These are phyloP conservation scores for Arthrobotrys musiformis DNA, from an alignment of 2,329 filamentous ascomycete species.

Conservation along the genomic window DNA sequence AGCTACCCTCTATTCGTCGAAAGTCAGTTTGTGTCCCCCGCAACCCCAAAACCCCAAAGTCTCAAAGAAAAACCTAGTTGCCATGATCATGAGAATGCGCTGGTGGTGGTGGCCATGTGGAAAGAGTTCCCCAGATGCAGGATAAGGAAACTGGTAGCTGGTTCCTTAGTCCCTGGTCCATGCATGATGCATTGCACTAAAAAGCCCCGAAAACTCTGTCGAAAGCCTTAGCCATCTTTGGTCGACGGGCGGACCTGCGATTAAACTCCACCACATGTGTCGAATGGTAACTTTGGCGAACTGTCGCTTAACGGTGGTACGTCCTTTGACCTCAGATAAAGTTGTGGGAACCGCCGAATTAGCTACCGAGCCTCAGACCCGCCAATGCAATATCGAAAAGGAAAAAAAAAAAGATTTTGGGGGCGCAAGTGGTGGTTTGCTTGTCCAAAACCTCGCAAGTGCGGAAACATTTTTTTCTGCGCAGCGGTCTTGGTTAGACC, in stretches of 20 bases:
- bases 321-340: neutral
- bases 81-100: constrained; percentile 39
- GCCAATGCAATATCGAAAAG: neutral
- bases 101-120: neutral
- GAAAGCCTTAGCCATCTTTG: constrained; percentile 16
- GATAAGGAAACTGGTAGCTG: constrained; percentile 34
- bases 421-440: neutral
- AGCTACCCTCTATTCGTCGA: constrained; percentile 10
- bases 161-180: constrained; percentile 10
- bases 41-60: constrained; percentile 23
- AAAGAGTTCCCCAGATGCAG: constrained; percentile 46
- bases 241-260: neutral
- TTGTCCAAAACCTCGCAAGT: neutral
- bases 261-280: neutral
- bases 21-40: constrained; percentile 14
- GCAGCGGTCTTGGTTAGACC: constrained; percentile 25
- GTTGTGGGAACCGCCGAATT: constrained; percentile 38
- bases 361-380: constrained; percentile 38
- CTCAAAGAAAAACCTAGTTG: neutral
- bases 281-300: constrained; percentile 31
- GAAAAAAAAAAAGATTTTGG: neutral
- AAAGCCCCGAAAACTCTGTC: constrained; percentile 49
- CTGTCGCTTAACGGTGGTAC: constrained; percentile 26
- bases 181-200: neutral
- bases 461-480: constrained; percentile 29